Base-by-base conservation (phyloP, 345 rosid genomes). In the Laguncularia racemosa region DNA sequence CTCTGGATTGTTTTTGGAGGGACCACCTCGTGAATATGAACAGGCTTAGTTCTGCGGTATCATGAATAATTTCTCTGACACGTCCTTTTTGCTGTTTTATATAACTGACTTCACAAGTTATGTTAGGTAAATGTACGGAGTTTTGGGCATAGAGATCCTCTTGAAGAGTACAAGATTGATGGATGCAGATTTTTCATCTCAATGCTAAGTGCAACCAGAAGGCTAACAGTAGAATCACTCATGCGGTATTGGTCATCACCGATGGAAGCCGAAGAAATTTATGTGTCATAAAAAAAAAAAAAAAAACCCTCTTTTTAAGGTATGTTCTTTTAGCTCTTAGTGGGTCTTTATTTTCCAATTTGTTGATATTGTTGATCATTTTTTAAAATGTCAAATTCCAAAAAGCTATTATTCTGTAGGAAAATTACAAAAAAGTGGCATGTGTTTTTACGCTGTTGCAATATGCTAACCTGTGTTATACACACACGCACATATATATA, bases 141-240 rank as follows among this genome's bases (percentile, higher is more conserved):
- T 73, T 91, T 91, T 63, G 98, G 95, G 48, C 96, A 88, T 72
- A 81, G 98, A 62, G 88, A 91, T 76, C 98, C 98, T 71, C 98
- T 88, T 4, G 98, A 91, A 79, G 98, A 91, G 67, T 91, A 91
- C 73, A 91, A 91, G 75, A 91, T 91, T 44, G 98, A 91, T 48
- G 98, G 98, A 18, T 88, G 90, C 62, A 81, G 95, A 16, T 91
- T 88, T 76, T 91, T 91, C 78, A 91, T 91, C 77, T 88, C 95
- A 46, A 91, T 91, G 98, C 83, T 91, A 28, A 85, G 96, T 55
- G 92, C 95, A 53, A 88, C 96, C 17, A 68, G 96, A 66, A 91
- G 96, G 69, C 70, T 91, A 63, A 85, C 95, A 1, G 74, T 88
- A 28, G 95, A 85, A 71, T 76, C 92, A 55, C 86, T 91, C 69